Evolutionary conservation across 305 asterid genomes (phyloP).

Genomic region (Fraxinus albicans): DNA sequence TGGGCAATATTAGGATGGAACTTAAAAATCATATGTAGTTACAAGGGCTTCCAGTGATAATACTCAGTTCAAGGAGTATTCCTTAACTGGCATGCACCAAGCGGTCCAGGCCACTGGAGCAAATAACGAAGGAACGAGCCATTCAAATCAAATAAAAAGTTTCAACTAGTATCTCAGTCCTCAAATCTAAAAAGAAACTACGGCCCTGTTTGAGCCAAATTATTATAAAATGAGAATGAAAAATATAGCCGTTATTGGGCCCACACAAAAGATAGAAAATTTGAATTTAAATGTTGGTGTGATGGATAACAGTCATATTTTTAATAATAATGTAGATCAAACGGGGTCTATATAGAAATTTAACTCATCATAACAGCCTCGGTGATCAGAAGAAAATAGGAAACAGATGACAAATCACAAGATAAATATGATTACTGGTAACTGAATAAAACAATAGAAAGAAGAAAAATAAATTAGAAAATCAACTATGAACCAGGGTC

Average conservation of each 20-base stretch:
- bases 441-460: not conserved
- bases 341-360: not conserved
- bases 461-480: not conserved
- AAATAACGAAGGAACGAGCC: not conserved
- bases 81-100: not conserved
- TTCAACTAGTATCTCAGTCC: not conserved
- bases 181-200: not conserved
- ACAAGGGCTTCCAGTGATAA: not conserved
- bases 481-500: not conserved
- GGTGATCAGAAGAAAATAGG: not conserved
- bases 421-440: not conserved
- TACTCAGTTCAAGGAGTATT: not conserved
- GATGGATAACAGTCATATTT: too few relatives aligned
- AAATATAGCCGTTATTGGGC: too few relatives aligned
- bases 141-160: not conserved
- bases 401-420: not conserved
- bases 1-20: not conserved
- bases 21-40: not conserved
- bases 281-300: too few relatives aligned
- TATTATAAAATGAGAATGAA: too few relatives aligned
- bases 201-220: too few relatives aligned
- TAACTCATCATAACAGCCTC: not conserved
- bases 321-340: too few relatives aligned
- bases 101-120: not conserved
- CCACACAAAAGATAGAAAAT: too few relatives aligned